Evolutionary conservation across 179 eudicot genomes (phyloP).

Genomic region (Gypsophila paniculata): DNA sequence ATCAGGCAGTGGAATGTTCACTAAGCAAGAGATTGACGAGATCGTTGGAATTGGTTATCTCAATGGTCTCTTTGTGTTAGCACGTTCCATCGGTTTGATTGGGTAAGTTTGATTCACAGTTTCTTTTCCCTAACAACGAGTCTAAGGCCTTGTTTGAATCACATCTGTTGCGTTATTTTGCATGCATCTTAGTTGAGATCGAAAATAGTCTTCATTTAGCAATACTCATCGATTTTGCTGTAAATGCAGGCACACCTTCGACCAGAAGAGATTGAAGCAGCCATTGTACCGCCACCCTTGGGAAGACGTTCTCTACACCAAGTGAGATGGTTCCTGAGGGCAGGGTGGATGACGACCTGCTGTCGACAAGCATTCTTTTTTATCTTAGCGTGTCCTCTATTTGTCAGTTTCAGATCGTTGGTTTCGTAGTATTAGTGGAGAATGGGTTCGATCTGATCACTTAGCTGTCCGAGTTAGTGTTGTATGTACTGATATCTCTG

Average conservation of each 20-base stretch:
- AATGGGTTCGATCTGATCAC: neutral
- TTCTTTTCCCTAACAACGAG: neutral
- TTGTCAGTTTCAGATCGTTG: neutral
- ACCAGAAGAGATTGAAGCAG: slow-evolving; percentile 98
- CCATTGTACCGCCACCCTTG: slow-evolving; percentile 99
- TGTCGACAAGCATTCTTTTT: slow-evolving; percentile 21
- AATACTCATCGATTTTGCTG: slow-evolving; percentile 13
- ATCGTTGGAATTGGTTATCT: slow-evolving; percentile 88
- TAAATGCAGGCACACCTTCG: slow-evolving; percentile 83
- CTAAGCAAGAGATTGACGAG: slow-evolving; percentile 89
- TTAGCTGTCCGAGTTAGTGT: slow-evolving; percentile 21
- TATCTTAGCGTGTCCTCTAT: neutral
- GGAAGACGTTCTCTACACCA: slow-evolving; percentile 98
- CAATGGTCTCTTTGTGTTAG: slow-evolving; percentile 89
- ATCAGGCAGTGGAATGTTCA: slow-evolving; percentile 95
- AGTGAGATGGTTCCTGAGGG: slow-evolving; percentile 39
- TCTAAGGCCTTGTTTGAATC: neutral
- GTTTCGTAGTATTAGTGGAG: slow-evolving; percentile 4
- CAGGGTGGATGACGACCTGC: slow-evolving; percentile 21
- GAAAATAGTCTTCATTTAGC: neutral
- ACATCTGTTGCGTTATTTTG: too few species aligned
- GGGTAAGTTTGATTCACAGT: slow-evolving; percentile 55
- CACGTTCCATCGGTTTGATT: slow-evolving; percentile 95
- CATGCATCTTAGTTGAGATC: too few species aligned
- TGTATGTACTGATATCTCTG: slow-evolving; percentile 23